Base-by-base conservation (phyloP, 257 asterid genomes). In the Apocynum venetum region DNA sequence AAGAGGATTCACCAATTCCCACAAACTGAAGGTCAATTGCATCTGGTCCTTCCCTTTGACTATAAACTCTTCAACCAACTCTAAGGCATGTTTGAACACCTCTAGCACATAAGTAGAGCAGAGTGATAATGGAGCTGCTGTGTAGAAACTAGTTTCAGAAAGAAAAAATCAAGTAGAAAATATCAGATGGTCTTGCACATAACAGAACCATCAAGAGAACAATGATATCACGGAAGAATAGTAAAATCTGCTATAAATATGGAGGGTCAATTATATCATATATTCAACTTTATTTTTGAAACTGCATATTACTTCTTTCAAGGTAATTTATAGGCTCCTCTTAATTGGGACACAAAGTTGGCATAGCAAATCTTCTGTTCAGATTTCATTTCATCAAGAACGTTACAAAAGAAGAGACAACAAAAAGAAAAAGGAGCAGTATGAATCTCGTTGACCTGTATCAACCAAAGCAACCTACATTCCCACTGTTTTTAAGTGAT, bases 81-180 rank as follows among this genome's bases (percentile, higher is more conserved):
- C 71, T 51, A 82, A 76, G 71, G 87, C 81, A 76, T 83, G 77
- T 35, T 81, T 80, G 86, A 91, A 83, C 77, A 89, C 89, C 84
- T 89, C 99, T 31, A 79, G 48, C 38, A 86, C 90, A 80, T 80
- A 77, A 19, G 75, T 75, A 89, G 89, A 87, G 85, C 99, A 90
- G 78, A 96, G 88, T 74, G 99, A 93, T 38, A 96, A 84, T 68
- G 99, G 97, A 77, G 92, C 97, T 77, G 93, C 97, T 73, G 90
- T 82, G 77, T 96, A 93, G 83, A 88, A 96, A 79, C 99, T 96
- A 78, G 68, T 47, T 65, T 82, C 83, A 84, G 74, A 78, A 87
- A 83, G 73, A 84, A 14, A 75, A 48, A 17, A 76, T 17, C 55
- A 60, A n/a, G 75, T 56, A 80, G 85, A 57, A 72, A 69, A 76